These are phyloP conservation scores for Penicillium flavigenum DNA, from an alignment of 495 filamentous ascomycete genomes.

Conservation along the genomic window DNA sequence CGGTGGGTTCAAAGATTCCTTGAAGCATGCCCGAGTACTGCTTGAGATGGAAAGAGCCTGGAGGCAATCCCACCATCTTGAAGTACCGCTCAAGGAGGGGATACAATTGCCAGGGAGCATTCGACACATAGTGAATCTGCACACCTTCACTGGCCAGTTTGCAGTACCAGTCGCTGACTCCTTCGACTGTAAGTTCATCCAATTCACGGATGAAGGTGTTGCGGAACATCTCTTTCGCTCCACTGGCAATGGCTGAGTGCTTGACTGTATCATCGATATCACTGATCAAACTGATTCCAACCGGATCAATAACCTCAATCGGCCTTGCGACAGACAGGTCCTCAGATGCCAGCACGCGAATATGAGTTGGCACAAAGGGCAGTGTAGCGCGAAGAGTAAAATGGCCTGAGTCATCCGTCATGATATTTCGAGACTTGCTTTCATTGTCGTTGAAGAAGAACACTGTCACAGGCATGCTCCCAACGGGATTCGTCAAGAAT, in stretches of 20 bases:
- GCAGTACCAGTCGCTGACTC: slow-evolving; percentile 87
- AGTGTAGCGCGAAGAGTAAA: slow-evolving; percentile 74
- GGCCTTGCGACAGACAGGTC: slow-evolving; percentile 74
- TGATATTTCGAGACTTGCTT: slow-evolving; percentile 75
- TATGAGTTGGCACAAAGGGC: slow-evolving; percentile 86
- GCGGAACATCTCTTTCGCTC: slow-evolving; percentile 89
- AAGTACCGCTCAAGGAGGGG: slow-evolving; percentile 84
- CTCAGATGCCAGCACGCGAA: slow-evolving; percentile 83
- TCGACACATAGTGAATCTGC: slow-evolving; percentile 85
- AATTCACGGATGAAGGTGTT: slow-evolving; percentile 92
- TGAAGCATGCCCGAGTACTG: slow-evolving; percentile 94
- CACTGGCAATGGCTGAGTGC: slow-evolving; percentile 81
- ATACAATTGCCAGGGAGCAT: slow-evolving; percentile 94
- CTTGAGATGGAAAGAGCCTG: slow-evolving; percentile 90
- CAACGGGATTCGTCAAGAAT: slow-evolving; percentile 80
- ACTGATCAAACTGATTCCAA: slow-evolving; percentile 90
- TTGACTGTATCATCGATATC: slow-evolving; percentile 99
- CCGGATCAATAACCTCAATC: slow-evolving; percentile 70
- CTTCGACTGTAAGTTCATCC: slow-evolving; percentile 73
- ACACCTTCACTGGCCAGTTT: slow-evolving; percentile 75
- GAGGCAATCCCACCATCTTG: slow-evolving; percentile 72
- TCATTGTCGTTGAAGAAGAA: slow-evolving; percentile 86
- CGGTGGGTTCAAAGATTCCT: slow-evolving; percentile 96
- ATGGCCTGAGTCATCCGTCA: slow-evolving; percentile 83
- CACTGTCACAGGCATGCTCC: slow-evolving; percentile 71